Evolutionary conservation across 1,284 basidiomycete genomes (phyloP).

Genomic region (Cryptococcus wingfieldii): DNA sequence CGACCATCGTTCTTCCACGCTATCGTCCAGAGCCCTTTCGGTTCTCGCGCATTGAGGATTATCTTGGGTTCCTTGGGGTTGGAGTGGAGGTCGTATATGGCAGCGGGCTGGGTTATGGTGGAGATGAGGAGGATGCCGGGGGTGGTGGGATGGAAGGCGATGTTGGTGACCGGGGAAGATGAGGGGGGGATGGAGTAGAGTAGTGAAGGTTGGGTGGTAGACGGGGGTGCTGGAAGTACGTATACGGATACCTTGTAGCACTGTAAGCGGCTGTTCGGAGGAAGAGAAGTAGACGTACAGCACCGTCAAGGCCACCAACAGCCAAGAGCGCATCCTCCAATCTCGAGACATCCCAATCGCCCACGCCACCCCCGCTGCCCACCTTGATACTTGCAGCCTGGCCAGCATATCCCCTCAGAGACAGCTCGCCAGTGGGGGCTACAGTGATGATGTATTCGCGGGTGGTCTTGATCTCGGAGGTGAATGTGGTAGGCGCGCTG

Average conservation of each 20-base stretch:
- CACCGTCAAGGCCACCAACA: conserved; percentile 32
- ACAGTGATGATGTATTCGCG: conserved; percentile 34
- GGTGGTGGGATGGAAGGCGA: conserved; percentile 48
- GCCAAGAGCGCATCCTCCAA: conserved; percentile 33
- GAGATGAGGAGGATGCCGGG: conserved; percentile 39
- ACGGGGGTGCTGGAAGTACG: conserved; percentile 8
- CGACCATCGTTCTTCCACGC: conserved; percentile 46
- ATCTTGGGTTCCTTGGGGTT: conserved; percentile 15
- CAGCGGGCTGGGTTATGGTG: conserved; percentile 18
- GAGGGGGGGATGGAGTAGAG: conserved; percentile 14
- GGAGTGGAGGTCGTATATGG: conserved; percentile 43
- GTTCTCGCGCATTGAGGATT: conserved; percentile 20
- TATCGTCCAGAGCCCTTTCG: conserved; percentile 41
- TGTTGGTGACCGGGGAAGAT: conserved; percentile 30
- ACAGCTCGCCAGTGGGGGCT: conserved; percentile 29
- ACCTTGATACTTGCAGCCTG: conserved; percentile 21
- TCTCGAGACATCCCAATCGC: conserved; percentile 40
- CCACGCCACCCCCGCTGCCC: conserved; percentile 28
- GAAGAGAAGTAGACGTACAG: conserved; percentile 17
- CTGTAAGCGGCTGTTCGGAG: neutral
- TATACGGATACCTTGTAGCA: conserved; percentile 17
- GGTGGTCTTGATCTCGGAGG: conserved; percentile 33
- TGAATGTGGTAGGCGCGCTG: conserved; percentile 20
- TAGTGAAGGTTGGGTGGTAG: neutral
- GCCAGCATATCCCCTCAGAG: conserved; percentile 23